A percentile compares a stretch with the other conserved stretches of the same genome.
Conservation (phyloP, 139 green algal species). For the Chlamydomonas schloesseri region DNA sequence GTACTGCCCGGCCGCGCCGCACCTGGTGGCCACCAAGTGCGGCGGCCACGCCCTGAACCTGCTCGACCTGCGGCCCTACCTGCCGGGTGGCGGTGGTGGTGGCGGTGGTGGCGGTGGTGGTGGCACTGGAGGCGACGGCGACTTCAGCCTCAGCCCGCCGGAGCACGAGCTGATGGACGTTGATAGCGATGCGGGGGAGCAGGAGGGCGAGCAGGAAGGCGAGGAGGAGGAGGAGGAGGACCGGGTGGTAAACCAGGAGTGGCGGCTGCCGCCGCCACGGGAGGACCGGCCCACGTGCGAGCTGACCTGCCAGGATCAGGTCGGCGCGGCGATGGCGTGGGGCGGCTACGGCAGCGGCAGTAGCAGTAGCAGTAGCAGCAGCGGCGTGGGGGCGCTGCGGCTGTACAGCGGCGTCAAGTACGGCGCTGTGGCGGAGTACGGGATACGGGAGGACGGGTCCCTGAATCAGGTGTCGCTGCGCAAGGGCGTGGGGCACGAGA, state of each 20-base stretch:
- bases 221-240: not conserved
- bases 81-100: not conserved
- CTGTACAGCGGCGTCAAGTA: constrained; percentile 22
- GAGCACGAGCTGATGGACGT: too few species aligned
- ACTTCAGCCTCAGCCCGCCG: too few species aligned
- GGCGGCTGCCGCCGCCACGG: not conserved
- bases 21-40: constrained; percentile 13
- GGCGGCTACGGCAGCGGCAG: not conserved
- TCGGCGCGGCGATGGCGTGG: constrained; percentile 17
- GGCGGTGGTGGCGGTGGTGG: not conserved
- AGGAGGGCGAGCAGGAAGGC: not conserved
- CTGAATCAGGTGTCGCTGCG: not conserved
- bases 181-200: too few species aligned
- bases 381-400: not conserved
- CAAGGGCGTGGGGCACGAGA: constrained; percentile 8
- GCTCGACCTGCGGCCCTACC: not conserved
- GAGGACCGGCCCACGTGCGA: not conserved
- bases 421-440: constrained; percentile 20
- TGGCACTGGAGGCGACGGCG: too few species aligned
- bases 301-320: not conserved
- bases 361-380: not conserved
- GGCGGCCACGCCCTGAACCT: not conserved
- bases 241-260: not conserved
- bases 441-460: constrained; percentile 19
- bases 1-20: not conserved